Base-by-base conservation (phyloP, 768 basidiomycete genomes). In the Brasilioporus rufonigricans region DNA sequence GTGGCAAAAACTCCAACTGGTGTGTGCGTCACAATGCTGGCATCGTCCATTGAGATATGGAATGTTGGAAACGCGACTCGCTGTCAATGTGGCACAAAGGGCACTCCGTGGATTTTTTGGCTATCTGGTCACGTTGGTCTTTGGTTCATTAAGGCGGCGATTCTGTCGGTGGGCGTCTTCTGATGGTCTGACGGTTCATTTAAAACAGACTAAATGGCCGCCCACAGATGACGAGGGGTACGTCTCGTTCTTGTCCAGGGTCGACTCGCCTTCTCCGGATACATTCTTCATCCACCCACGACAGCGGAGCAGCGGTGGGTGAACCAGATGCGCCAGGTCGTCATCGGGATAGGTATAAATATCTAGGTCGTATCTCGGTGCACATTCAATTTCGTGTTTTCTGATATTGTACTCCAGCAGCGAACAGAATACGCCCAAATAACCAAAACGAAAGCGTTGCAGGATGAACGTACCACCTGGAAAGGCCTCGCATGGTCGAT, bases 181-280 rank as follows among this genome's bases (percentile, higher is more conserved):
- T 53, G 35, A 29, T 48, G 14, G 10, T 39, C 13, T 40, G 49
- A 48, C 36, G 14, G 23, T 47, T 49, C 51, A 27, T 44, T 52
- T 35, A n/a, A 7, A 10, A 21, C 26, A 29, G 46, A 55, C 23
- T 44, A 8, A 35, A 11, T 26, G 31, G 52, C 48, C 48, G 35
- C 59, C 62, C 49, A 61, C 66, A 56, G 38, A 39, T 44, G 33
- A 33, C 18, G 36, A 24, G 35, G 33, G 44, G 18, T 38, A 23
- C 40, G 41, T 43, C 51, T 35, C 36, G 48, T 36, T 14, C 46
- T 36, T 48, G 23, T 57, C n/a, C n/a, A 35, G 8, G 52, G 31
- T 45, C 8, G 8, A 38, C 16, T 38, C 4, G 16, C 23, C 18
- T 11, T 18, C 31, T 24, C 43, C 44, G n/a, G 32, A 27, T 39